phyloP scores from a whole-genome alignment of 2,329 filamentous ascomycete genomes.

The Celoporthe dispersa region DNA sequence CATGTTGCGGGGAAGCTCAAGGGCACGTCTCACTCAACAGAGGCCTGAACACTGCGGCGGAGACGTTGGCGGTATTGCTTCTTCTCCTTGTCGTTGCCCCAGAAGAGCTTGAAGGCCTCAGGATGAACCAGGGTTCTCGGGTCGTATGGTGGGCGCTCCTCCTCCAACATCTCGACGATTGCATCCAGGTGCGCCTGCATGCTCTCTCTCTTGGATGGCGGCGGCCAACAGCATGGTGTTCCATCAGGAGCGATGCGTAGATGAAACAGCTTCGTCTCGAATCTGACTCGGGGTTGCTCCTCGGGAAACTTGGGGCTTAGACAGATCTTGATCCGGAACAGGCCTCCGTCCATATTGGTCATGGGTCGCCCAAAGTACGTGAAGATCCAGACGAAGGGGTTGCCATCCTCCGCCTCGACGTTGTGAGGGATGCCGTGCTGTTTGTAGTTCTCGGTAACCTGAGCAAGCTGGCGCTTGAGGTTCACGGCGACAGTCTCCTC shows the following conservation, averaged over 20 bases:
- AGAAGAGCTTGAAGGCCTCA: constrained; percentile 84
- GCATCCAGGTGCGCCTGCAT: constrained; percentile 82
- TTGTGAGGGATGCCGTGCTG: constrained; percentile 73
- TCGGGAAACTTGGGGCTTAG: constrained; percentile 87
- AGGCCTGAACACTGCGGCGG: constrained; percentile 74
- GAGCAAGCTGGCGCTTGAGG: constrained; percentile 81
- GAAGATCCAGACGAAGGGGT: constrained; percentile 87
- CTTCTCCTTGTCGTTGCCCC: constrained; percentile 78
- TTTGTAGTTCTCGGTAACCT: constrained; percentile 77
- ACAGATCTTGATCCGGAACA: constrained; percentile 79
- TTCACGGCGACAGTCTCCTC: constrained; percentile 81
- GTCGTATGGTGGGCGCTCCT: constrained; percentile 86
- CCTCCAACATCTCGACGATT: constrained; percentile 81
- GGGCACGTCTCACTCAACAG: constrained; percentile 58
- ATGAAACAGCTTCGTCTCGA: constrained; percentile 85
- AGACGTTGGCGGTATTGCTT: constrained; percentile 84
- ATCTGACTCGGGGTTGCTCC: constrained; percentile 81
- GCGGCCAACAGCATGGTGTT: constrained; percentile 79
- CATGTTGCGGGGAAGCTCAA: neutral
- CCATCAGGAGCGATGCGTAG: constrained; percentile 82
- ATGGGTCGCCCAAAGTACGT: constrained; percentile 91
- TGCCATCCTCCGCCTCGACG: constrained; percentile 75
- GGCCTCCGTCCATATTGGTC: constrained; percentile 89
- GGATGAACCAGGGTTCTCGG: constrained; percentile 85
- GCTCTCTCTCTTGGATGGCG: constrained; percentile 67